Evolutionary conservation across 2,329 filamentous ascomycete genomes (phyloP).

Genomic region (Penicillium digitatum): DNA sequence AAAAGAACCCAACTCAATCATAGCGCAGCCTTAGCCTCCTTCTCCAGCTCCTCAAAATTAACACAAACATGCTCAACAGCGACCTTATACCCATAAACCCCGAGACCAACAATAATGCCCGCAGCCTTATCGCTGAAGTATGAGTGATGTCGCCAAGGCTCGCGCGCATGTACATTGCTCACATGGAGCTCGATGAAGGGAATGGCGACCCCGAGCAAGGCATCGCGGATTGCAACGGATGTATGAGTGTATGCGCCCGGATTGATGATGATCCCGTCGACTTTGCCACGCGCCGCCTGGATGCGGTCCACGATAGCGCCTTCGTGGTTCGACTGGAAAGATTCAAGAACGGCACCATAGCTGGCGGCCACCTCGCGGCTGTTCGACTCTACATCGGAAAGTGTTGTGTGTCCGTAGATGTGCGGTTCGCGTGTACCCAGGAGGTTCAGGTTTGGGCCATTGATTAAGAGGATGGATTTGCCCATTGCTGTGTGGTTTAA

Average conservation of each 20-base stretch:
- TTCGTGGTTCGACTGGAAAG: slow-evolving; percentile 76
- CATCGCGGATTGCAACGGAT: slow-evolving; percentile 71
- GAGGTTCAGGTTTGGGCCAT: slow-evolving; percentile 80
- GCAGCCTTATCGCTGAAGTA: slow-evolving; percentile 72
- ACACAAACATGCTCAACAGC: slow-evolving; percentile 53
- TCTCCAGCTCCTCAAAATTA: slow-evolving; percentile 36
- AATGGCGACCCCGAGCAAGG: slow-evolving; percentile 63
- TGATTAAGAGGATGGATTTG: slow-evolving; percentile 64
- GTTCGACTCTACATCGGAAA: slow-evolving; percentile 56
- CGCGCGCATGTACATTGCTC: slow-evolving; percentile 68
- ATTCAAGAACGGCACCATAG: slow-evolving; percentile 51
- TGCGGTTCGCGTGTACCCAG: slow-evolving; percentile 70
- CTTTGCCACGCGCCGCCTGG: slow-evolving; percentile 58
- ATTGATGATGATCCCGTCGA: slow-evolving; percentile 67
- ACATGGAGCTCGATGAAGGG: slow-evolving; percentile 78
- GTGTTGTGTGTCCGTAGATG: slow-evolving; percentile 67
- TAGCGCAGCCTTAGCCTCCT: slow-evolving; percentile 22
- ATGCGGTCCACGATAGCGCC: slow-evolving; percentile 70
- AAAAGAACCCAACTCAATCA: slow-evolving; percentile 2
- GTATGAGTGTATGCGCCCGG: slow-evolving; percentile 73
- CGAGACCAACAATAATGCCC: slow-evolving; percentile 68
- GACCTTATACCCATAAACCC: slow-evolving; percentile 58
- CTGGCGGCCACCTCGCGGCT: slow-evolving; percentile 49
- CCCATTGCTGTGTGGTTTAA: slow-evolving; percentile 23
- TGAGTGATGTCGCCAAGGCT: slow-evolving; percentile 64